These are phyloP conservation scores for Acacia concinna DNA, from an alignment of 331 rosid genomes.

Conservation along the genomic window DNA sequence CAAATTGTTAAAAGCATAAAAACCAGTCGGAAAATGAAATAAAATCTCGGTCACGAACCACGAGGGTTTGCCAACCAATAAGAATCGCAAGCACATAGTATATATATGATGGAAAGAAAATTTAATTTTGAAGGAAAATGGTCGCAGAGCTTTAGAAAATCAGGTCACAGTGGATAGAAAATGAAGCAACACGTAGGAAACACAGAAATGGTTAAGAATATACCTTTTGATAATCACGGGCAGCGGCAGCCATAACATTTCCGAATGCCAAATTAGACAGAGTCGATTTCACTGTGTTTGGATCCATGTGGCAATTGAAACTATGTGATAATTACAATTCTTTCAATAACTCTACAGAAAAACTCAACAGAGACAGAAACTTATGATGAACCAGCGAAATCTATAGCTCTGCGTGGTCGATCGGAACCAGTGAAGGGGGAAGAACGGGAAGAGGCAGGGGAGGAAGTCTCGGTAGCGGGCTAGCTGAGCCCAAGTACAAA, in stretches of 20 bases:
- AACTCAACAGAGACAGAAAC: neutral
- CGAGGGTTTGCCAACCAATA: neutral
- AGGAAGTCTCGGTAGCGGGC: neutral
- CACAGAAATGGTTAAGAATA: neutral
- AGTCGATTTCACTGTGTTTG: constrained; percentile 78
- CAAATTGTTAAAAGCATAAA: neutral
- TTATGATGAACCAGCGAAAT: neutral
- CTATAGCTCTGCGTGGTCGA: neutral
- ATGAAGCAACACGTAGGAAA: neutral
- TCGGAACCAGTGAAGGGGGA: neutral
- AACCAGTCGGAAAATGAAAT: neutral
- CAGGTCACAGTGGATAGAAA: neutral
- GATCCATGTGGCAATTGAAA: constrained; percentile 55
- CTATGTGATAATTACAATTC: neutral
- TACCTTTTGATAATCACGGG: constrained; percentile 90
- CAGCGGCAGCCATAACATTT: constrained; percentile 91
- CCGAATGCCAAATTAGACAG: constrained; percentile 78
- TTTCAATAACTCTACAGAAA: neutral
- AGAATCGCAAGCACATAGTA: neutral
- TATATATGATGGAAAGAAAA: neutral
- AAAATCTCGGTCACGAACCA: neutral
- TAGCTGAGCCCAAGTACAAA: neutral
- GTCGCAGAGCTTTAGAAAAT: neutral
- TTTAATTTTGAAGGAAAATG: neutral
- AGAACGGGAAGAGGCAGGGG: neutral